phyloP scores from a whole-genome alignment of 164 flowering plant genomes.

The Chimonanthus praecox region DNA sequence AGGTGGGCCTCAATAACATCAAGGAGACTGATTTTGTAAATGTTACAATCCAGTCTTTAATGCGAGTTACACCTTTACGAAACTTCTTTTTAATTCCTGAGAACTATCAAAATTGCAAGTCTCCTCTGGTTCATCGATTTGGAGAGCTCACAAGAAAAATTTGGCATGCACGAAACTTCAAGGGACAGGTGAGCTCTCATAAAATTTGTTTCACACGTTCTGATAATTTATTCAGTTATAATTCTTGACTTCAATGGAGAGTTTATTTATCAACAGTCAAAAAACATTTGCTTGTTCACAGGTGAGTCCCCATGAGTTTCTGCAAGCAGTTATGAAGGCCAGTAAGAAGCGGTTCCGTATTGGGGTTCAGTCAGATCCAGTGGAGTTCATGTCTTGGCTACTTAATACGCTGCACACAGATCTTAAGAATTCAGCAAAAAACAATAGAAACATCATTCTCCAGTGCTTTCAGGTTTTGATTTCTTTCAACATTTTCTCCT shows the following conservation, averaged over 20 bases:
- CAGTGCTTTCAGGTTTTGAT: constrained; percentile 83
- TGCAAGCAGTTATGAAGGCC: constrained; percentile 95
- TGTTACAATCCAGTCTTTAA: constrained; percentile 89
- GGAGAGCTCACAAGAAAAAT: constrained; percentile 95
- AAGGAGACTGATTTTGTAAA: constrained; percentile 95
- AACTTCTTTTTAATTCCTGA: constrained; percentile 94
- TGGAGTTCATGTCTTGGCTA: constrained; percentile 98
- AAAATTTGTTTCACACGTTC: neutral
- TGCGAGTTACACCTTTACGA: constrained; percentile 95
- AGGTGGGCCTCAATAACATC: constrained; percentile 95
- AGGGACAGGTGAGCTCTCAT: constrained; percentile 73
- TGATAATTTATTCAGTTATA: neutral
- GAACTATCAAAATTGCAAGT: constrained; percentile 74
- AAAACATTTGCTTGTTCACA: constrained; percentile 24
- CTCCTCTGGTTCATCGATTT: constrained; percentile 92
- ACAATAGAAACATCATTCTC: constrained; percentile 58
- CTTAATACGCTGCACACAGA: constrained; percentile 82
- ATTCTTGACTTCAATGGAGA: neutral
- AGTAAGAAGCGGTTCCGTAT: constrained; percentile 85
- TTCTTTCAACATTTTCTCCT: neutral
- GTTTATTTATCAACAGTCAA: neutral
- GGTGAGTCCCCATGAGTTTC: constrained; percentile 98
- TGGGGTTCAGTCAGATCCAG: constrained; percentile 92
- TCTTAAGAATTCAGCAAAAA: constrained; percentile 52
- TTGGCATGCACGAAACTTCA: constrained; percentile 96